A percentile compares a stretch with the other conserved stretches of the same genome.
Conservation (phyloP, 495 filamentous ascomycete genomes). For the Corynascus novoguineensis region DNA sequence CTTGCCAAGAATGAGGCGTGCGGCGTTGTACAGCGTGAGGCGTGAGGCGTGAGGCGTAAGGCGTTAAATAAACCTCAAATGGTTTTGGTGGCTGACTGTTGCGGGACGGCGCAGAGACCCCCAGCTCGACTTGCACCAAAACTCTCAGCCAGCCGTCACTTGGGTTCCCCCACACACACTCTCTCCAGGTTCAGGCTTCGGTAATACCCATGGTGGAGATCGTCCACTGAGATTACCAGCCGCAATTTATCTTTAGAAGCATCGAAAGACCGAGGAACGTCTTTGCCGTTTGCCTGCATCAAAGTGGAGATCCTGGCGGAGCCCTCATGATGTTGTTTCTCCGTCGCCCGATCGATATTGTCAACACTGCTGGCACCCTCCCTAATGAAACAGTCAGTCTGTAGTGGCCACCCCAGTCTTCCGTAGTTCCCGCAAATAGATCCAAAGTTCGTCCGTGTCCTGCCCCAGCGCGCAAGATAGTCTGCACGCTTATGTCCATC, state of each 20-base stretch:
- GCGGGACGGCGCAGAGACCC: constrained; percentile 1
- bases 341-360: neutral
- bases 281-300: constrained; percentile 13
- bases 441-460: too few relatives aligned
- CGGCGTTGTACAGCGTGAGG: neutral
- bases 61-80: constrained; percentile 13
- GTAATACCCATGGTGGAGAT: neutral
- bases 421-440: too few relatives aligned
- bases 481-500: too few relatives aligned
- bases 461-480: too few relatives aligned
- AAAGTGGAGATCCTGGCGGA: neutral
- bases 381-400: neutral
- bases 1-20: constrained; percentile 19
- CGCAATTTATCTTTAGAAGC: constrained; percentile 20
- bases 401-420: neutral
- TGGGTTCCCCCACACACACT: constrained; percentile 1
- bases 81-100: constrained; percentile 14
- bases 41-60: neutral
- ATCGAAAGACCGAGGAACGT: neutral
- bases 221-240: constrained; percentile 8
- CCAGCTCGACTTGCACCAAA: neutral
- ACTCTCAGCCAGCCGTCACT: constrained; percentile 1
- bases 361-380: neutral
- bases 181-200: constrained; percentile 7
- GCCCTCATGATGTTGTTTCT: constrained; percentile 4